Evolutionary conservation across 345 rosid species (phyloP).

Genomic region (Syzygium oleosum): DNA sequence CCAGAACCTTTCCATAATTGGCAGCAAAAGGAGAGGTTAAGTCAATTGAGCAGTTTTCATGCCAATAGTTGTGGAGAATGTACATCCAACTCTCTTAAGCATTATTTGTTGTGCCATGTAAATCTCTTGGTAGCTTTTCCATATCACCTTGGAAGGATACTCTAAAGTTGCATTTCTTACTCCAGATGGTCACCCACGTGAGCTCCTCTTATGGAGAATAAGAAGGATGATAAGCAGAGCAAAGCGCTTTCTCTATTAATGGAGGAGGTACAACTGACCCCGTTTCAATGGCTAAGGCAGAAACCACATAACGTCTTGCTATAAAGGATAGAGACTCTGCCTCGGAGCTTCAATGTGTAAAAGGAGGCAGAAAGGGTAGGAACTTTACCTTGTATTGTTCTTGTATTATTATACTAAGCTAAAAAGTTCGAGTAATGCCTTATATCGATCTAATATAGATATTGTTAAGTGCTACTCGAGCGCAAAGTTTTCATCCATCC

Average conservation of each 20-base stretch:
- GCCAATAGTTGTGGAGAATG: neutral
- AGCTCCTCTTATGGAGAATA: neutral
- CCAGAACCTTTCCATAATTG: neutral
- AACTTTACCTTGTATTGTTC: neutral
- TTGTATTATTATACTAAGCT: neutral
- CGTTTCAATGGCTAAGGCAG: neutral
- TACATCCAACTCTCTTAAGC: neutral
- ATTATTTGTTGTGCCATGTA: neutral
- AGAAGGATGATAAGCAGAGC: neutral
- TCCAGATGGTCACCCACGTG: neutral
- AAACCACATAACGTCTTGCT: neutral
- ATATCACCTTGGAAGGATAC: neutral
- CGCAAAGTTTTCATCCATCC: neutral
- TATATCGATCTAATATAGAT: neutral
- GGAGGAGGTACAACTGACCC: neutral
- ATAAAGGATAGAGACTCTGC: neutral
- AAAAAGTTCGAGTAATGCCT: neutral
- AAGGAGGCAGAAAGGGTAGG: neutral
- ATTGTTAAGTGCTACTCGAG: neutral
- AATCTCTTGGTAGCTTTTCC: neutral
- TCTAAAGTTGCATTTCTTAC: neutral
- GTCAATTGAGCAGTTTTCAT: neutral
- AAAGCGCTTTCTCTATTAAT: neutral
- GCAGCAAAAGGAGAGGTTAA: neutral
- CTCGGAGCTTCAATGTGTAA: neutral